These are phyloP conservation scores for Colletotrichum agaves DNA, from an alignment of 2,329 filamentous ascomycete species.

Conservation along the genomic window DNA sequence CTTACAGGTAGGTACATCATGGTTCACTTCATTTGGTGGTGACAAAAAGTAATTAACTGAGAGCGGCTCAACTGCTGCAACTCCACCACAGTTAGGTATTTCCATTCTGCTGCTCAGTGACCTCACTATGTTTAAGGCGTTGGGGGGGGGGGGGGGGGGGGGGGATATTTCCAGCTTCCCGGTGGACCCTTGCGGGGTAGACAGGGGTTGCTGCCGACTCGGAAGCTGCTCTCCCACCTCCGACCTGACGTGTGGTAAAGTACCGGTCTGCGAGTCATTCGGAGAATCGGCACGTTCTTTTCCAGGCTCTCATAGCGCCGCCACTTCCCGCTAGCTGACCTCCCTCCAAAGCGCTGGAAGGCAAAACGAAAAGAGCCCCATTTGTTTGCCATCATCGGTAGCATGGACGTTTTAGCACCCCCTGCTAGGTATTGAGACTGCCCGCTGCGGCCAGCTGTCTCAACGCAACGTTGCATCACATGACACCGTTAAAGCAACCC, in stretches of 20 bases:
- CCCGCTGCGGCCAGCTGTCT: constrained; percentile 30
- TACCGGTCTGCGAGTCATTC: constrained; percentile 31
- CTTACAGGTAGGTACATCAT: too few relatives aligned
- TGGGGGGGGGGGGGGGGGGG: too few relatives aligned
- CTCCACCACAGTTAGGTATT: not conserved
- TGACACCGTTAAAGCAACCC: constrained; percentile 25
- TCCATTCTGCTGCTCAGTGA: constrained; percentile 6
- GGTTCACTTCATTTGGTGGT: too few relatives aligned
- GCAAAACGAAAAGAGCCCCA: not conserved
- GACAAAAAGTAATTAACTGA: too few relatives aligned
- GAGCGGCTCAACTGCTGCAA: not conserved
- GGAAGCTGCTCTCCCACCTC: constrained; percentile 5
- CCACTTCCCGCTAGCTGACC: not conserved
- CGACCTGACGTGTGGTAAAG: too few relatives aligned
- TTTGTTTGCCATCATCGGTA: too few relatives aligned
- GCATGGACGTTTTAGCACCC: too few relatives aligned
- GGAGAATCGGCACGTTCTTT: constrained; percentile 19
- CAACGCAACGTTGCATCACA: constrained; percentile 26
- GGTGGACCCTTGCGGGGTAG: constrained; percentile 28
- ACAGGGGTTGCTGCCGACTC: constrained; percentile 21
- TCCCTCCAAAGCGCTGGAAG: not conserved
- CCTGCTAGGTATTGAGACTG: not conserved
- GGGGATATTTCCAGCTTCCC: constrained; percentile 1
- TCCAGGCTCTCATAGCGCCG: constrained; percentile 5
- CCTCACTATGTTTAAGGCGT: constrained; percentile 22